Base-by-base conservation (phyloP, 2,329 filamentous ascomycete species). In the Penicillium sp. region DNA sequence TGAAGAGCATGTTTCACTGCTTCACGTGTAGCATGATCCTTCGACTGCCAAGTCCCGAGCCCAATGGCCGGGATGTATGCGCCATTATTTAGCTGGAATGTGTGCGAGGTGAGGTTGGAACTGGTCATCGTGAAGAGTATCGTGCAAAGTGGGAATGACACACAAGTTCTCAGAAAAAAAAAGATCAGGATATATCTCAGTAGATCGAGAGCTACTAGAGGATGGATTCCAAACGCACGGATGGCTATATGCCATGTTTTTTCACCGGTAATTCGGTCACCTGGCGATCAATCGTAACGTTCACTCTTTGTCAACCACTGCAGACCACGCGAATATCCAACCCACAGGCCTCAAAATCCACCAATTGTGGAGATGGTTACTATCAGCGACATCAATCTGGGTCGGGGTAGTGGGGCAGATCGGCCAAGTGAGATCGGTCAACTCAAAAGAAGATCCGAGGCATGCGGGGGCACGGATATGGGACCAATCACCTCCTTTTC, bases 1-100 rank as follows among this genome's bases (percentile, higher is more conserved):
- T 78, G 71, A 18, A 69, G 36, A 7, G 80, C 80, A 29, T 69
- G 68, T 12, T 69, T 63, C 7, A 80, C 76, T 6, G 77, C 78
- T 7, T 72, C 60, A 43, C 74, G 69, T n/a, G 78, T 75, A 56
- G 78, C 71, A 43, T 72, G 64, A 51, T 87, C 84, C 64, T 80
- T 69, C 34, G 88, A 90, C 67, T 90, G 87, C 88, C 89, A 92
- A 3, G 45, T 47, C 10, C 32, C 45, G 13, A 45, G 42, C 10
- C 42, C 42, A 45, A 45, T 23, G 13, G 42, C 42, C 8, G 42
- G 42, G 27, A 45, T 45, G 18, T 15, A 20, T 10, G 20, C 4
- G 18, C 42, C 42, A 13, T 32, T 45, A n/a, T 21, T 45, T 29
- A 45, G 10, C 7, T 45, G 18, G 18, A 33, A 45, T 39, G 20